phyloP scores from a whole-genome alignment of 2,329 filamentous ascomycete species.

The Penicillium sp. region DNA sequence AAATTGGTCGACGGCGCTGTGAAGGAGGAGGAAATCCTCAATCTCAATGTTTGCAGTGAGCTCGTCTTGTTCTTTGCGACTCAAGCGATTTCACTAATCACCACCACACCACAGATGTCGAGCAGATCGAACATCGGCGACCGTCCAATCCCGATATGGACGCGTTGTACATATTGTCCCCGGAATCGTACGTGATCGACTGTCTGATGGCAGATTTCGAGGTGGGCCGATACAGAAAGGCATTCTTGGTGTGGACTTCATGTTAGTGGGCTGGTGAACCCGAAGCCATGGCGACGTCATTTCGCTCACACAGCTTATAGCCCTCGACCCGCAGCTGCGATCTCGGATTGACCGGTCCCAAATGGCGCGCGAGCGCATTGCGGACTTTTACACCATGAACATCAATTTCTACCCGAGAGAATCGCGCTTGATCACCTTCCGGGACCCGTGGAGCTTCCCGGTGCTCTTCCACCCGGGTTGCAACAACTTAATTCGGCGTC shows the following conservation, averaged over 20 bases:
- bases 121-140: constrained; percentile 84
- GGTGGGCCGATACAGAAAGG: constrained; percentile 72
- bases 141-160: constrained; percentile 85
- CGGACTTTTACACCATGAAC: constrained; percentile 76
- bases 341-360: constrained; percentile 71
- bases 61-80: not conserved
- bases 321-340: constrained; percentile 68
- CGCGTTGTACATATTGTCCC: constrained; percentile 87
- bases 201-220: constrained; percentile 93
- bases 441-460: constrained; percentile 94
- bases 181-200: constrained; percentile 83
- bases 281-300: constrained; percentile 2
- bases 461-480: constrained; percentile 87
- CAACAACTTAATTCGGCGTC: constrained; percentile 75
- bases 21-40: constrained; percentile 95
- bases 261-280: constrained; percentile 43
- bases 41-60: constrained; percentile 92
- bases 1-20: constrained; percentile 87
- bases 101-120: constrained; percentile 62
- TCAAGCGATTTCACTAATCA: constrained; percentile 8
- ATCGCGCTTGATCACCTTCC: constrained; percentile 85
- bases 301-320: constrained; percentile 38
- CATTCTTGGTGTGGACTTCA: constrained; percentile 82
- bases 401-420: constrained; percentile 89
- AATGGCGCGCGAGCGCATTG: constrained; percentile 69